A percentile compares a stretch with the other conserved stretches of the same genome.
These are phyloP conservation scores for Candida qinlingensis DNA, from an alignment of 805 yeast genomes.

Conservation along the genomic window DNA sequence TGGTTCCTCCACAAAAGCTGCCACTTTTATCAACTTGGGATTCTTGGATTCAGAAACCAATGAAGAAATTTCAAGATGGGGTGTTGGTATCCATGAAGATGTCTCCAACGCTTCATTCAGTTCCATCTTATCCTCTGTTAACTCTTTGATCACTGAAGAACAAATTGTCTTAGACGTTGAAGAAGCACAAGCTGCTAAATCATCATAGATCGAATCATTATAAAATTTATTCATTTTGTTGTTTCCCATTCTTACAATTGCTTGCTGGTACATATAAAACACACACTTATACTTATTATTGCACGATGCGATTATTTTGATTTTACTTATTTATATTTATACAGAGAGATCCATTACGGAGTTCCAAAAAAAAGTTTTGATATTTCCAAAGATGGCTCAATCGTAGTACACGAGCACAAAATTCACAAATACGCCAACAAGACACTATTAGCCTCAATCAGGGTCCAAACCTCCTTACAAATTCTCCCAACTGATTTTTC, in stretches of 20 bases:
- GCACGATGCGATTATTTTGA: neutral
- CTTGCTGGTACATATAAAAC: too few species aligned
- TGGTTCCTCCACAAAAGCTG: constrained; percentile 69
- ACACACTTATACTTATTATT: too few species aligned
- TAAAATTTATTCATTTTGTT: too few species aligned
- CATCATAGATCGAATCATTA: constrained; percentile 3
- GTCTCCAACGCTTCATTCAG: constrained; percentile 80
- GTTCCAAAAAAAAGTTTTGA: too few species aligned
- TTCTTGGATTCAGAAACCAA: constrained; percentile 39
- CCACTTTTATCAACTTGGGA: constrained; percentile 60
- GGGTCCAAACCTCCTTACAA: too few species aligned
- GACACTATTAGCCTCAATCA: too few species aligned
- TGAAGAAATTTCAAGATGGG: constrained; percentile 57
- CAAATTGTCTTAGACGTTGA: constrained; percentile 15
- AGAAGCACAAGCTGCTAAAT: constrained; percentile 12
- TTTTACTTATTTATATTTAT: too few species aligned
- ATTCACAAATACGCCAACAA: too few species aligned
- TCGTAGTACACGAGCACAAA: too few species aligned
- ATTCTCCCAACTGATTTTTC: neutral
- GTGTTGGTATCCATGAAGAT: constrained; percentile 89
- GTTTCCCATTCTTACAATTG: neutral
- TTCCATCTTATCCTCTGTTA: constrained; percentile 61
- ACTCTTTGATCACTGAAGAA: constrained; percentile 29
- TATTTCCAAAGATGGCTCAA: too few species aligned
- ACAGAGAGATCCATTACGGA: too few species aligned